Evolutionary conservation across 2,329 filamentous ascomycete species (phyloP).

Genomic region (Cladosporium sp.): DNA sequence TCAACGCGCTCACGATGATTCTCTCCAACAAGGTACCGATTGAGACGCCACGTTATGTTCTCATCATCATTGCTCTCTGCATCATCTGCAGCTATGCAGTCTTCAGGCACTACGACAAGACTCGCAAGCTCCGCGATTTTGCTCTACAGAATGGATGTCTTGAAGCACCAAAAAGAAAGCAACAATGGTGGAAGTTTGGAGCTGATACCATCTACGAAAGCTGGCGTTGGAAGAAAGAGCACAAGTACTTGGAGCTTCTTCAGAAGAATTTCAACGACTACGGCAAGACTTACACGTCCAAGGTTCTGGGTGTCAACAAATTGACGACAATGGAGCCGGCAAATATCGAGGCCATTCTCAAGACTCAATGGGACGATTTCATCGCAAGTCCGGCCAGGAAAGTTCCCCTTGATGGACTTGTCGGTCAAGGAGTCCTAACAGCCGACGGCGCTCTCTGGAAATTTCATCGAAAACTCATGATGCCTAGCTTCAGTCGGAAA

Average conservation of each 20-base stretch:
- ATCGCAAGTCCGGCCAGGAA: not conserved
- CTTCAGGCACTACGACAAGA: too few species aligned
- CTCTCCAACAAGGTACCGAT: too few species aligned
- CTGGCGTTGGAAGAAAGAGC: constrained; percentile 1
- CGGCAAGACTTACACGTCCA: not conserved
- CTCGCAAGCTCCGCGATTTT: too few species aligned
- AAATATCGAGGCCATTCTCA: constrained; percentile 6
- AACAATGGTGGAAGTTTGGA: constrained; percentile 6
- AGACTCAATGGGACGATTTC: constrained; percentile 8
- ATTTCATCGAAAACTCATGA: constrained; percentile 6
- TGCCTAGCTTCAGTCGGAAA: constrained; percentile 9
- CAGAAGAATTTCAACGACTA: constrained; percentile 6
- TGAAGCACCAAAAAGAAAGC: not conserved
- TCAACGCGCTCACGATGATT: too few species aligned
- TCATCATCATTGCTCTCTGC: too few species aligned
- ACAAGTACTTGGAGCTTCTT: constrained; percentile 4
- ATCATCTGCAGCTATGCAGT: too few species aligned
- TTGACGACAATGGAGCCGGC: constrained; percentile 8
- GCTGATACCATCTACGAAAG: constrained; percentile 4
- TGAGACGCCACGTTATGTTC: too few species aligned
- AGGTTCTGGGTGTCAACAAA: constrained; percentile 1
- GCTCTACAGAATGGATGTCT: not conserved
- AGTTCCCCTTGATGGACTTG: not conserved
- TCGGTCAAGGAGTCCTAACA: constrained; percentile 2
- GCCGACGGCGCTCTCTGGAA: constrained; percentile 7